Percentiles rank a stretch among this genome's conserved stretches.
Evolutionary conservation across 768 basidiomycete species (phyloP).

Genomic region (Russula earlei): DNA sequence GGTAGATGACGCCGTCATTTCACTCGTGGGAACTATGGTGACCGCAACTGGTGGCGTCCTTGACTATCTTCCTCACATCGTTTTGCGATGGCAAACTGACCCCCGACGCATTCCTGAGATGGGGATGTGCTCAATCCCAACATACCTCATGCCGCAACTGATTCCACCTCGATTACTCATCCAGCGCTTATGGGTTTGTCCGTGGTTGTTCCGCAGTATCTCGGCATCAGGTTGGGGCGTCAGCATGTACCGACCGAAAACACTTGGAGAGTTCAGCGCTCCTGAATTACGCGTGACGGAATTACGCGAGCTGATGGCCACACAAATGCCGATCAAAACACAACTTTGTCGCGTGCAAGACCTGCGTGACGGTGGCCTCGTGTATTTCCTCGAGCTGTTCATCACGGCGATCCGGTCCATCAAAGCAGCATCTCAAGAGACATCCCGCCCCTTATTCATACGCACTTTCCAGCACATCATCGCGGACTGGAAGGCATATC

Average conservation of each 20-base stretch:
- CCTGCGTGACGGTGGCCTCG: slow-evolving; percentile 9
- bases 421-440: background rate
- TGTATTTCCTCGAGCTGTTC: slow-evolving; percentile 12
- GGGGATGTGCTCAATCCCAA: background rate
- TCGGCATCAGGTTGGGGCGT: background rate
- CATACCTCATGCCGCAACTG: slow-evolving; percentile 8
- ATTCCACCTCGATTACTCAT: slow-evolving; percentile 5
- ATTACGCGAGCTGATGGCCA: background rate
- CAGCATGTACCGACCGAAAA: background rate
- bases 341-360: slow-evolving; percentile 16
- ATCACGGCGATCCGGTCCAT: slow-evolving; percentile 1
- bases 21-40: background rate
- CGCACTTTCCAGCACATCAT: slow-evolving; percentile 6
- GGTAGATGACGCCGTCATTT: slow-evolving; percentile 2
- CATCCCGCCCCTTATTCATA: slow-evolving; percentile 6
- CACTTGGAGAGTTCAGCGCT: slow-evolving; percentile 4
- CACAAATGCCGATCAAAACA: background rate
- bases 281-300: background rate
- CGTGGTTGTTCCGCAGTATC: slow-evolving; percentile 4
- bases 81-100: slow-evolving; percentile 1
- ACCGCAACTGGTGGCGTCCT: slow-evolving; percentile 6
- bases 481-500: background rate
- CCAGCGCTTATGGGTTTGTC: slow-evolving; percentile 7
- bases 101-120: background rate
- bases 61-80: slow-evolving; percentile 3